Evolutionary conservation across 306 rosid species (phyloP).

Genomic region (Dryas alaskensis): DNA sequence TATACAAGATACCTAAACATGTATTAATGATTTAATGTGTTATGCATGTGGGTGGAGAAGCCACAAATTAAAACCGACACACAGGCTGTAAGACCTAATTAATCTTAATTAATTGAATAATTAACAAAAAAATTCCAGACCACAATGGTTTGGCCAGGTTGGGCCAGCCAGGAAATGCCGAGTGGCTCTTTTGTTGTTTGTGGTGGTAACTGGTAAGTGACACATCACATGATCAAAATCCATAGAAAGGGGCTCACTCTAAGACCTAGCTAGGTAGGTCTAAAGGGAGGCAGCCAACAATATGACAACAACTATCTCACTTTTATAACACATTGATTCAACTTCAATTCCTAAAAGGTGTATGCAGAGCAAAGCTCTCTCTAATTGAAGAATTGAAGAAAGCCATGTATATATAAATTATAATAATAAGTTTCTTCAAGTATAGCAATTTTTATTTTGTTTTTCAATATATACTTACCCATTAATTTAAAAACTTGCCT

Average conservation of each 20-base stretch:
- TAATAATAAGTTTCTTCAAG: no score
- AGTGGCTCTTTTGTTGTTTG: constrained; percentile 25
- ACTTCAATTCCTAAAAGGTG: not conserved
- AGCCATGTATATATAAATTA: no score
- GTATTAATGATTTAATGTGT: not conserved
- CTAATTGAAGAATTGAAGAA: no score
- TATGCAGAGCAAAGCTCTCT: no score
- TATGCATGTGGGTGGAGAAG: constrained; percentile 18
- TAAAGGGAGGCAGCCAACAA: constrained; percentile 27
- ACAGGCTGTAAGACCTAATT: constrained; percentile 19
- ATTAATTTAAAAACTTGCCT: no score
- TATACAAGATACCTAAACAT: not conserved
- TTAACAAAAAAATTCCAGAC: constrained; percentile 9
- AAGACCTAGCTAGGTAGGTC: constrained; percentile 20
- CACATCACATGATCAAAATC: constrained; percentile 10
- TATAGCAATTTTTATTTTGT: no score
- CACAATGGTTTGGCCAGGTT: constrained; percentile 27
- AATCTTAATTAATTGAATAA: not conserved
- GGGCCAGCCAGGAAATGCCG: constrained; percentile 36
- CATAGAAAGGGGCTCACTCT: constrained; percentile 5
- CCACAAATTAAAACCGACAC: constrained; percentile 19
- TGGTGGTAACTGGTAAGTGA: constrained; percentile 31
- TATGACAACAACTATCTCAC: constrained; percentile 22
- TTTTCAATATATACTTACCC: no score
- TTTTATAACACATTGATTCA: not conserved